A percentile compares a stretch with the other conserved stretches of the same genome.
These are phyloP conservation scores for Nakaseomyces bracarensis DNA, from an alignment of 1,139 yeast species.

Conservation along the genomic window DNA sequence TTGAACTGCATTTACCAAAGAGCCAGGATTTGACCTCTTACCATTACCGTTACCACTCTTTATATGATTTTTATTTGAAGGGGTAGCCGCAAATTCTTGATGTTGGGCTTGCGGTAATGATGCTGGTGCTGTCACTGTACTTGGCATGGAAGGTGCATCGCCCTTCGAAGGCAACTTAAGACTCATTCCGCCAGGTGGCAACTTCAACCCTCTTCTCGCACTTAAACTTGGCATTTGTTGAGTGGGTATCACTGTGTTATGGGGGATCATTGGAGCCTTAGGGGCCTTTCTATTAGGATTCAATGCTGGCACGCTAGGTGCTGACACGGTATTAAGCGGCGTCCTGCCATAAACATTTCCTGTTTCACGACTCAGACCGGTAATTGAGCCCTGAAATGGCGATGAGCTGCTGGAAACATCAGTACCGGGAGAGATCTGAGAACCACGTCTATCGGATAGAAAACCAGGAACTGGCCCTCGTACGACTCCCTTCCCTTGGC, in stretches of 20 bases:
- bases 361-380: neutral
- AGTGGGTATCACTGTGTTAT: constrained; percentile 8
- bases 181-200: constrained; percentile 32
- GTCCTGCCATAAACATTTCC: constrained; percentile 1
- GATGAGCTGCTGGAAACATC: neutral
- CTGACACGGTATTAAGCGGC: neutral
- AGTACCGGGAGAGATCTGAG: neutral
- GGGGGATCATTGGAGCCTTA: constrained; percentile 16
- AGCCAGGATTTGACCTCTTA: constrained; percentile 29
- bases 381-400: neutral
- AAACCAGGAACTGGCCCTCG: neutral
- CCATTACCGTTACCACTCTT: constrained; percentile 12
- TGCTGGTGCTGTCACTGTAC: constrained; percentile 10
- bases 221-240: constrained; percentile 26
- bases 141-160: constrained; percentile 1
- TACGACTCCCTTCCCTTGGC: neutral
- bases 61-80: constrained; percentile 21
- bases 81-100: constrained; percentile 28
- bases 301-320: constrained; percentile 8
- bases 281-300: constrained; percentile 27
- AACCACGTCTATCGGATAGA: neutral
- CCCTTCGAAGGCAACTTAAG: constrained; percentile 20
- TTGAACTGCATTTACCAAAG: constrained; percentile 28
- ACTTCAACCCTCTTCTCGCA: constrained; percentile 32
- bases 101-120: constrained; percentile 10